phyloP scores from a whole-genome alignment of 2,329 filamentous ascomycete genomes.

The Botryotinia convoluta region DNA sequence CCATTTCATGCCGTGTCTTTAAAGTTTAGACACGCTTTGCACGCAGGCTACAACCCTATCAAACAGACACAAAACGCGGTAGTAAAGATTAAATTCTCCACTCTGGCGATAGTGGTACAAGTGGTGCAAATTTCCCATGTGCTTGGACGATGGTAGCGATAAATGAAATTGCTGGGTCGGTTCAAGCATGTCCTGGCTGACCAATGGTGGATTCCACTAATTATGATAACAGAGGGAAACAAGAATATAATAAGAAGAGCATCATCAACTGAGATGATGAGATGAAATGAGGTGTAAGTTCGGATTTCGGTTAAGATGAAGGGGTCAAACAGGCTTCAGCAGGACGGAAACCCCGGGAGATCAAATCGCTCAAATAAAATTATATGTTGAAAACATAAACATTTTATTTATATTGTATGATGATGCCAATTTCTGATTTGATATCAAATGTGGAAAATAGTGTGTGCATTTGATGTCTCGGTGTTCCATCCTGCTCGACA shows the following conservation, averaged over 20 bases:
- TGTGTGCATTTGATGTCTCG: neutral
- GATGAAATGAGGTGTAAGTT: neutral
- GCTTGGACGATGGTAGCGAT: slow-evolving; percentile 3
- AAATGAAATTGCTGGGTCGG: neutral
- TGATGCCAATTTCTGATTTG: neutral
- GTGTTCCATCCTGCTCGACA: neutral
- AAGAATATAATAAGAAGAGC: neutral
- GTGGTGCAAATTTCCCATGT: slow-evolving; percentile 14
- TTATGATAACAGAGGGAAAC: neutral
- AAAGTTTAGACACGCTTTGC: slow-evolving; percentile 1
- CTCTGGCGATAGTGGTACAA: neutral
- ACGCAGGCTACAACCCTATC: neutral
- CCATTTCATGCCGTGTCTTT: slow-evolving; percentile 1
- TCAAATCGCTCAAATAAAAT: neutral
- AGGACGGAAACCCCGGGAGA: neutral
- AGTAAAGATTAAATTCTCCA: neutral
- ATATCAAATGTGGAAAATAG: neutral
- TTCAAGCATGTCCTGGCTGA: neutral
- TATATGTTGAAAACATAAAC: neutral
- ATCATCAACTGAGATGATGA: neutral
- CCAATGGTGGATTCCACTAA: neutral
- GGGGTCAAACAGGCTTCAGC: neutral
- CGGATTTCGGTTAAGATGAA: slow-evolving; percentile 15
- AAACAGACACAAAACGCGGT: neutral
- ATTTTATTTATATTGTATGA: neutral